Evolutionary conservation across 2,329 filamentous ascomycete species (phyloP), one percentile per base, ranked within the genome.

Genomic region (Daldinia sp.): DNA sequence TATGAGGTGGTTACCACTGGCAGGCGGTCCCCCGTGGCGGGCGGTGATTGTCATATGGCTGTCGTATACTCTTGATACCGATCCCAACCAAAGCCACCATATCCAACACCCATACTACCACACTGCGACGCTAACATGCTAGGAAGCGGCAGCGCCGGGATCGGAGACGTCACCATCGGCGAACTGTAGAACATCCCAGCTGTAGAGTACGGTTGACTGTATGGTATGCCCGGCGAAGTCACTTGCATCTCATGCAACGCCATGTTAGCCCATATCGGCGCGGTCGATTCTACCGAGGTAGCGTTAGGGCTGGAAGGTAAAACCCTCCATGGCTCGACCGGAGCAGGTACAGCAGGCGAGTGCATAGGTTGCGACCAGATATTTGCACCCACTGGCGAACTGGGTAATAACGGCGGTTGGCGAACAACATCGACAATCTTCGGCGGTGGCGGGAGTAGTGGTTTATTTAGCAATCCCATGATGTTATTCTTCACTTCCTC

Each of bases 401-500:
- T 96, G 64, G 93, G 93, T 55, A 98, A 84, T 70, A 97, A 83
- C 60, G 93, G 90, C 65, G 91, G 90, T 70, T 94, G 93, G 74
- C 92, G 91, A 75, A 97, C 87, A 70, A 96, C 88, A 77, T 97
- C 93, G 77, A 97, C 88, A 70, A 96, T 88, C 77, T 92, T 90
- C 53, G 94, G 94, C 71, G 93, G 93, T 61, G 92, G 89, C 51
- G 91, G 94, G 64, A 96, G 87, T 68, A 98, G 85, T 59, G 96
- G 88, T 77, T 94, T 88, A 66, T 87, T 91, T 83, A 97, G 93
- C 74, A 98, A 84, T 72, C 85, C 87, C 83, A 91, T 86, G 80
- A 99, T 90, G 76, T 87, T 89, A 74, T 83, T 88, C 86, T 97
- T 97, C 79, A 97, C 94, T 71, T 97, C 93, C 71, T 97, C 93